A percentile compares a stretch with the other conserved stretches of the same genome.
phyloP scores from a whole-genome alignment of 2,329 filamentous ascomycete species.

The Bipolaris zeicola region DNA sequence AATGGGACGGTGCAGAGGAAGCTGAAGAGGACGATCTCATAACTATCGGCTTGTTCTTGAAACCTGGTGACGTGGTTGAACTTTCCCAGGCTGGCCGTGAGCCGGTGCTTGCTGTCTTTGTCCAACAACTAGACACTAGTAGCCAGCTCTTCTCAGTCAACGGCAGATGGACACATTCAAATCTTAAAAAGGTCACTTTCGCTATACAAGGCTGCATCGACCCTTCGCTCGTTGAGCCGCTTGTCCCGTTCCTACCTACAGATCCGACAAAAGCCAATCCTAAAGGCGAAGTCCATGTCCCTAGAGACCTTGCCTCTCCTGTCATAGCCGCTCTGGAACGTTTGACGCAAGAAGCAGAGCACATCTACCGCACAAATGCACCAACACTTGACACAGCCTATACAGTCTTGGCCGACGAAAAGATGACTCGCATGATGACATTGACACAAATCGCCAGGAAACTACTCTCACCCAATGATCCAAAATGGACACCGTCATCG shows the following conservation, averaged over 20 bases:
- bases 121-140: conserved; percentile 49
- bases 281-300: conserved; percentile 49
- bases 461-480: conserved; percentile 42
- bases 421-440: conserved; percentile 54
- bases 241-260: conserved; percentile 59
- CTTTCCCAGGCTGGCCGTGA: conserved; percentile 44
- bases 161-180: conserved; percentile 55
- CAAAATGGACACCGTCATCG: conserved; percentile 37
- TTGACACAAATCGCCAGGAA: conserved; percentile 54
- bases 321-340: conserved; percentile 51
- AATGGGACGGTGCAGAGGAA: conserved; percentile 25
- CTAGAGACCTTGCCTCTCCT: conserved; percentile 53
- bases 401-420: conserved; percentile 51
- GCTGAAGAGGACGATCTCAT: conserved; percentile 41
- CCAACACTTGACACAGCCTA: conserved; percentile 58
- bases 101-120: conserved; percentile 57
- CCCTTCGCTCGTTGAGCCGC: conserved; percentile 51
- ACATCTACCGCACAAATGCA: conserved; percentile 55
- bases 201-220: conserved; percentile 57
- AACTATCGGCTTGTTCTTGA: conserved; percentile 46
- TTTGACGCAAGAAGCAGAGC: conserved; percentile 54
- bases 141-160: conserved; percentile 58
- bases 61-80: conserved; percentile 58
- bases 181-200: conserved; percentile 52
- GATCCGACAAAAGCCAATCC: conserved; percentile 31